phyloP scores from a whole-genome alignment of 2,329 filamentous ascomycete species.

The Beauveria rudraprayagi region DNA sequence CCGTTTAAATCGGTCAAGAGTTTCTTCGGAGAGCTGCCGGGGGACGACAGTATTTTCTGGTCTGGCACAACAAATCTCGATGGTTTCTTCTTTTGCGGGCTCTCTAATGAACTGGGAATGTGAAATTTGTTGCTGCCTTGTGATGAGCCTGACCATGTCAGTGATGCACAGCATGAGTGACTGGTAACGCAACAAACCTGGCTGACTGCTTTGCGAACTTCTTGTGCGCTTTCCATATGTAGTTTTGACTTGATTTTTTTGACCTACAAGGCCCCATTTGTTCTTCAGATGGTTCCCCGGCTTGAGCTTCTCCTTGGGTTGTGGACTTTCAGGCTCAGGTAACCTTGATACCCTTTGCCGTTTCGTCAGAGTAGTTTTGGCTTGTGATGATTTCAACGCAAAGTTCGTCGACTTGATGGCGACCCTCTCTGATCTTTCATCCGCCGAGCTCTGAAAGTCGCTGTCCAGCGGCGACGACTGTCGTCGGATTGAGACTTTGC shows the following conservation, averaged over 20 bases:
- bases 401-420: slow-evolving; percentile 30
- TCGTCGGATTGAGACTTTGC: neutral
- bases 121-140: neutral
- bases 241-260: slow-evolving; percentile 10
- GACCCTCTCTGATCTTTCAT: slow-evolving; percentile 19
- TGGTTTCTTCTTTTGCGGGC: neutral
- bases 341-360: neutral
- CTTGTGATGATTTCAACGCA: neutral
- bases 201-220: slow-evolving; percentile 17
- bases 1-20: neutral
- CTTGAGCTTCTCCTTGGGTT: slow-evolving; percentile 8
- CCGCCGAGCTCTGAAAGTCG: slow-evolving; percentile 19
- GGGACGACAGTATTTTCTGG: neutral
- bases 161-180: neutral
- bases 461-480: neutral
- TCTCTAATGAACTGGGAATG: slow-evolving; percentile 4
- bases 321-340: neutral
- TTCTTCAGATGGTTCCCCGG: slow-evolving; percentile 18
- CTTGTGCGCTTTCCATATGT: slow-evolving; percentile 20
- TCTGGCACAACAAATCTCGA: neutral
- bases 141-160: slow-evolving; percentile 5
- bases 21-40: neutral
- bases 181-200: neutral
- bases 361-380: neutral
- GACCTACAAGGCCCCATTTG: slow-evolving; percentile 19